Conservation (phyloP, 2,329 filamentous ascomycete species). For the Colletotrichum caudatum region DNA sequence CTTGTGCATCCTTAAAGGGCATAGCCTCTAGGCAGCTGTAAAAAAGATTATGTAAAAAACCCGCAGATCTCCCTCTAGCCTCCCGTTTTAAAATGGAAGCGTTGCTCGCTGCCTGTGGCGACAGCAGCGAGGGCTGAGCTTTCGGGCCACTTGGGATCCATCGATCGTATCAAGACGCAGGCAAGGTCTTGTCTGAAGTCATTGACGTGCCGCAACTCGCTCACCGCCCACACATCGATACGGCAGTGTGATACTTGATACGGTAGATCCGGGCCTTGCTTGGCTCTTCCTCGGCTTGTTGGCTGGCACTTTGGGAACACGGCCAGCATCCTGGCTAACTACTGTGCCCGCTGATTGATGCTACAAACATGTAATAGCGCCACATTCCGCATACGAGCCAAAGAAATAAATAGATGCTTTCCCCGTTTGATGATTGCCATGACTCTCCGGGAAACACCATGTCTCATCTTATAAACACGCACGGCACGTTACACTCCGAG, state of each 20-base stretch:
- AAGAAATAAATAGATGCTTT: neutral
- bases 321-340: neutral
- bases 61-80: conserved; percentile 15
- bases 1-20: conserved; percentile 2
- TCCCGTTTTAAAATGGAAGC: neutral
- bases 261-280: neutral
- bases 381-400: neutral
- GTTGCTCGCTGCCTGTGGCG: conserved; percentile 16
- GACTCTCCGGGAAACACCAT: neutral
- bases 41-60: neutral
- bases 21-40: conserved; percentile 4
- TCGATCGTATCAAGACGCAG: too few species aligned
- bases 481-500: too few species aligned
- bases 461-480: neutral
- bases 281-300: neutral
- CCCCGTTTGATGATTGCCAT: neutral
- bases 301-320: neutral
- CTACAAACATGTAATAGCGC: neutral
- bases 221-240: neutral
- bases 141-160: too few species aligned
- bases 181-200: neutral
- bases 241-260: too few species aligned
- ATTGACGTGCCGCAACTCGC: neutral
- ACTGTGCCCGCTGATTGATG: neutral
- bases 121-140: neutral